Conservation (phyloP, 2,329 filamentous ascomycete genomes). For the Cladorrhinum sp. region DNA sequence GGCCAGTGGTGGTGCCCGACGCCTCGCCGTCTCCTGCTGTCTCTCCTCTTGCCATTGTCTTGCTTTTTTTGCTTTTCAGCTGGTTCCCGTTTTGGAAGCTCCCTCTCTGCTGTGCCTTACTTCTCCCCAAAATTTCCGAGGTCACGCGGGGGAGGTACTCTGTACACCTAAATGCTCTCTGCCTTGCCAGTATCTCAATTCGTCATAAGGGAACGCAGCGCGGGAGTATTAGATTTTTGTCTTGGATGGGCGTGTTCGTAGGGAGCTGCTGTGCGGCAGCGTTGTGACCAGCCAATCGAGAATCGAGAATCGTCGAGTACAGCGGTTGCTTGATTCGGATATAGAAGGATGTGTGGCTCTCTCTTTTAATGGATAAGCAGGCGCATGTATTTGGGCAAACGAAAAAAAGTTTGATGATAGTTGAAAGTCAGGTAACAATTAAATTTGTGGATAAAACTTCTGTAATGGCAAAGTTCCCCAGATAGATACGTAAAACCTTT, state of each 20-base stretch:
- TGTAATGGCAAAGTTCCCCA: not conserved
- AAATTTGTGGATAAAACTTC: not conserved
- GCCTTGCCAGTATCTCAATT: not conserved
- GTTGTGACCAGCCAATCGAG: slow-evolving; percentile 4
- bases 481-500: not conserved
- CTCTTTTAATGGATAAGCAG: no score
- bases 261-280: not conserved
- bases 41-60: slow-evolving; percentile 23
- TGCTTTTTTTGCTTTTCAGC: no score
- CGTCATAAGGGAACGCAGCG: not conserved
- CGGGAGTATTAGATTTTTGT: not conserved
- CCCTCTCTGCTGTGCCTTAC: not conserved
- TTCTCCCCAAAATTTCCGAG: not conserved
- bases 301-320: not conserved
- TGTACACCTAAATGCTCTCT: not conserved
- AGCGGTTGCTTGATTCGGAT: not conserved
- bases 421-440: not conserved
- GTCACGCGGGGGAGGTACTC: no score
- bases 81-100: not conserved
- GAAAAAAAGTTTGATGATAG: not conserved
- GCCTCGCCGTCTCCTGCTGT: slow-evolving; percentile 40
- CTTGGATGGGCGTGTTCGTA: not conserved
- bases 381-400: not conserved
- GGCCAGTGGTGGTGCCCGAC: slow-evolving; percentile 42
- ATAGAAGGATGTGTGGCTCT: no score